Conservation (phyloP, 2,329 filamentous ascomycete genomes). For the Ilyonectria mors-panacis region DNA sequence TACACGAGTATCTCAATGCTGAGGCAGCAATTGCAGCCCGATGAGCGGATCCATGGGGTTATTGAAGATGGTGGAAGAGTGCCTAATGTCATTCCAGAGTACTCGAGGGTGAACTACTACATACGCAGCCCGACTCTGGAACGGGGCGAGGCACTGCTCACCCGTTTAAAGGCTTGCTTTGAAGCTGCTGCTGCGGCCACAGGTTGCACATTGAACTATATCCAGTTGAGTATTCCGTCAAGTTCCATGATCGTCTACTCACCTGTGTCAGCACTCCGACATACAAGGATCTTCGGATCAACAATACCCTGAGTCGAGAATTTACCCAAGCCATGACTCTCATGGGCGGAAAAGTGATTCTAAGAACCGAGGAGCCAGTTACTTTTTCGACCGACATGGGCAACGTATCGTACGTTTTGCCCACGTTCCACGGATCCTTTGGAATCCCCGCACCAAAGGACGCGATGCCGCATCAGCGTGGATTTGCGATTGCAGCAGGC, state of each 20-base stretch:
- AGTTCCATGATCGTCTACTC: not conserved
- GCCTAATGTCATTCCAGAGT: conserved; percentile 58
- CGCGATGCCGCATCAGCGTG: conserved; percentile 56
- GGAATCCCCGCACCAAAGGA: conserved; percentile 56
- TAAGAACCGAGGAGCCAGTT: conserved; percentile 54
- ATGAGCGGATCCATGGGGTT: conserved; percentile 56
- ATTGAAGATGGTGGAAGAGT: conserved; percentile 55
- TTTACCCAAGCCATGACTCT: conserved; percentile 61
- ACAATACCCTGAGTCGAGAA: conserved; percentile 58
- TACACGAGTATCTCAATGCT: conserved; percentile 56
- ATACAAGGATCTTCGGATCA: conserved; percentile 63
- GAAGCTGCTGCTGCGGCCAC: conserved; percentile 54
- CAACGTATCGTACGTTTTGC: conserved; percentile 64
- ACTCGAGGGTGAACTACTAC: conserved; percentile 57
- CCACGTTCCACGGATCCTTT: conserved; percentile 65
- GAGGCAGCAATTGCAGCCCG: conserved; percentile 56
- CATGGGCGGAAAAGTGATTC: conserved; percentile 55
- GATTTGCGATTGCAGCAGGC: conserved; percentile 61
- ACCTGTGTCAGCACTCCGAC: conserved; percentile 48
- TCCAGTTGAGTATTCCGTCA: conserved; percentile 47
- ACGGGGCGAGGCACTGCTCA: conserved; percentile 45
- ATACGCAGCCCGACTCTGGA: conserved; percentile 54
- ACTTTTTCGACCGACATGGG: conserved; percentile 65
- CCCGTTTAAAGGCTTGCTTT: conserved; percentile 55
- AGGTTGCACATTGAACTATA: conserved; percentile 54